Evolutionary conservation across 2,329 filamentous ascomycete species (phyloP).

Genomic region (Sporothrix pseudoabietina): DNA sequence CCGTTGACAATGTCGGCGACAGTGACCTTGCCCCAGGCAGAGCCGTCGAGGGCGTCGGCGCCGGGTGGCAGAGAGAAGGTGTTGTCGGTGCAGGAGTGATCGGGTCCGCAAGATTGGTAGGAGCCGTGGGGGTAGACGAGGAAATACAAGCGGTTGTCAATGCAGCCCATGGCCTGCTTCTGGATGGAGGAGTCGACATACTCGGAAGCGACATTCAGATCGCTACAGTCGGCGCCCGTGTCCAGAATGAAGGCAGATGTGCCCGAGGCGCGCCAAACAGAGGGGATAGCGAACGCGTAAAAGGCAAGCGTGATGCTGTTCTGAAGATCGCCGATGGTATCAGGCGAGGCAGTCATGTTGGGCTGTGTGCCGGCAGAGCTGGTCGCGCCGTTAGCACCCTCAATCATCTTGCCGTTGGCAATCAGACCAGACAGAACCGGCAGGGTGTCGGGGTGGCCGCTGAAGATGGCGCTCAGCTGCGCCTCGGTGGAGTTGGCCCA

Average conservation of each 20-base stretch:
- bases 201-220: slow-evolving; percentile 34
- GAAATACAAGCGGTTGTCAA: slow-evolving; percentile 40
- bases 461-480: slow-evolving; percentile 36
- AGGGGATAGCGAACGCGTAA: slow-evolving; percentile 42
- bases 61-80: slow-evolving; percentile 40
- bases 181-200: slow-evolving; percentile 35
- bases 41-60: slow-evolving; percentile 37
- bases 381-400: slow-evolving; percentile 20
- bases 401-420: slow-evolving; percentile 39
- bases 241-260: slow-evolving; percentile 42
- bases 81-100: slow-evolving; percentile 35
- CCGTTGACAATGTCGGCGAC: slow-evolving; percentile 38
- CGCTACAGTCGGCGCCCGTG: slow-evolving; percentile 39
- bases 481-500: slow-evolving; percentile 36
- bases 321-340: no score
- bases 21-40: slow-evolving; percentile 38
- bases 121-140: slow-evolving; percentile 40
- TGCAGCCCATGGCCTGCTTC: slow-evolving; percentile 37
- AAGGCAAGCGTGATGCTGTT: slow-evolving; percentile 35
- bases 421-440: slow-evolving; percentile 37
- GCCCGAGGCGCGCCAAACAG: slow-evolving; percentile 39
- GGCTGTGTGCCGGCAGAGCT: not conserved
- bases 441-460: slow-evolving; percentile 37
- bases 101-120: no score
- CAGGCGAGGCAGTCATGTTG: no score